Conservation (phyloP, 164 flowering plant species). For the Magnolia changhungtana region DNA sequence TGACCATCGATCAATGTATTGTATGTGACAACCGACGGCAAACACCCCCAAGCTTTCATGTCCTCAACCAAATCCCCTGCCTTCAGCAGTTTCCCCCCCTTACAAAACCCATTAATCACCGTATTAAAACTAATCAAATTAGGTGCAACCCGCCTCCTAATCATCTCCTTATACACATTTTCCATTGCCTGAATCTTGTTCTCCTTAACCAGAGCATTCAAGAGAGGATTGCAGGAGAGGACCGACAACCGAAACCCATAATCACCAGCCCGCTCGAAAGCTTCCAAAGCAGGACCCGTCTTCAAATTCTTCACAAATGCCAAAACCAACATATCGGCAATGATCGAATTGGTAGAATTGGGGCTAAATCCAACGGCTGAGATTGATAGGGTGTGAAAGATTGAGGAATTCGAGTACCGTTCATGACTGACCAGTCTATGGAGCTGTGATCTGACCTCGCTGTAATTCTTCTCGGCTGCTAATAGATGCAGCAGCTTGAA, state of each 20-base stretch:
- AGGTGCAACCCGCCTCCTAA: slow-evolving; percentile 23
- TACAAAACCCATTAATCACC: slow-evolving; percentile 25
- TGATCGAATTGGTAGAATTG: slow-evolving; percentile 14
- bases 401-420: slow-evolving; percentile 7
- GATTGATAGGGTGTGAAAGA: slow-evolving; percentile 10
- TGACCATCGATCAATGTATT: slow-evolving; percentile 29
- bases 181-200: slow-evolving; percentile 10
- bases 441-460: slow-evolving; percentile 21
- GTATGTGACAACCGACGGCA: slow-evolving; percentile 21
- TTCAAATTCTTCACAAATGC: slow-evolving; percentile 19
- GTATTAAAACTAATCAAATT: slow-evolving; percentile 28
- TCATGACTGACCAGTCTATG: slow-evolving; percentile 9
- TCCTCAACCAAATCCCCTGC: slow-evolving; percentile 28
- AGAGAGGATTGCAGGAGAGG: slow-evolving; percentile 26
- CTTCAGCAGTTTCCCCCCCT: slow-evolving; percentile 26
- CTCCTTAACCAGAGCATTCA: slow-evolving; percentile 25
- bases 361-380: slow-evolving; percentile 1
- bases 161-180: slow-evolving; percentile 26
- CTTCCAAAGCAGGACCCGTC: slow-evolving; percentile 21
- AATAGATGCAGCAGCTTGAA: slow-evolving; percentile 20
- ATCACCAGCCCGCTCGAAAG: slow-evolving; percentile 29
- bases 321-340: slow-evolving; percentile 29
- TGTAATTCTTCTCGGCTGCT: slow-evolving; percentile 16
- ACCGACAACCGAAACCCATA: slow-evolving; percentile 24
- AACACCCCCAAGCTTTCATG: slow-evolving; percentile 28